These are phyloP conservation scores for Domatiomyces globalis DNA, from an alignment of 2,329 filamentous ascomycete genomes.

Conservation along the genomic window DNA sequence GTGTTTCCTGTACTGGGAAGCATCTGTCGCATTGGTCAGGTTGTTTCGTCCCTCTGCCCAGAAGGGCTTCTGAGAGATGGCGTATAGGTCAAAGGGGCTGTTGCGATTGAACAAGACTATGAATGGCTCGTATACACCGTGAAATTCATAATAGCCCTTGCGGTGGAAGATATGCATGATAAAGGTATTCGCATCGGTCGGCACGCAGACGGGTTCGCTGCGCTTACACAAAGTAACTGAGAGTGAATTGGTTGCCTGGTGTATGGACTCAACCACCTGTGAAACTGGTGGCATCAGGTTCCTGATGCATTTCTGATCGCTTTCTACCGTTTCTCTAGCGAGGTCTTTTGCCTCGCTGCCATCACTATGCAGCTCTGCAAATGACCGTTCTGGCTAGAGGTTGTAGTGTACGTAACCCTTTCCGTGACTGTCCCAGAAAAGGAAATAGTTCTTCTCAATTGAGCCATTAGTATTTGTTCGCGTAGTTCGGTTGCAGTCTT, in stretches of 20 bases:
- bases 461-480: too few relatives aligned
- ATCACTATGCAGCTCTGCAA: constrained; percentile 32
- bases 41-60: constrained; percentile 40
- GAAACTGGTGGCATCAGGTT: constrained; percentile 36
- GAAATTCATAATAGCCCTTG: constrained; percentile 38
- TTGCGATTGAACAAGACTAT: constrained; percentile 12
- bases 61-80: constrained; percentile 27
- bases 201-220: constrained; percentile 31
- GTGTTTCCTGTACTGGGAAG: constrained; percentile 20
- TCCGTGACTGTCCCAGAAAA: constrained; percentile 42
- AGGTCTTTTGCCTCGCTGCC: constrained; percentile 42
- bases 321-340: too few relatives aligned
- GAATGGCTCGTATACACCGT: constrained; percentile 22
- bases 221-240: constrained; percentile 41
- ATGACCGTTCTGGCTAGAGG: constrained; percentile 35
- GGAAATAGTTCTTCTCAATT: constrained; percentile 49
- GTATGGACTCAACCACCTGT: constrained; percentile 38
- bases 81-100: constrained; percentile 12
- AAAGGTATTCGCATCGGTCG: constrained; percentile 38
- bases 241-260: constrained; percentile 48
- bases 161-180: constrained; percentile 42
- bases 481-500: too few relatives aligned
- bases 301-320: constrained; percentile 36
- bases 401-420: constrained; percentile 42
- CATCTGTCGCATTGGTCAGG: constrained; percentile 6